These are phyloP conservation scores for Heritiera littoralis DNA, from an alignment of 345 rosid species.

Conservation along the genomic window DNA sequence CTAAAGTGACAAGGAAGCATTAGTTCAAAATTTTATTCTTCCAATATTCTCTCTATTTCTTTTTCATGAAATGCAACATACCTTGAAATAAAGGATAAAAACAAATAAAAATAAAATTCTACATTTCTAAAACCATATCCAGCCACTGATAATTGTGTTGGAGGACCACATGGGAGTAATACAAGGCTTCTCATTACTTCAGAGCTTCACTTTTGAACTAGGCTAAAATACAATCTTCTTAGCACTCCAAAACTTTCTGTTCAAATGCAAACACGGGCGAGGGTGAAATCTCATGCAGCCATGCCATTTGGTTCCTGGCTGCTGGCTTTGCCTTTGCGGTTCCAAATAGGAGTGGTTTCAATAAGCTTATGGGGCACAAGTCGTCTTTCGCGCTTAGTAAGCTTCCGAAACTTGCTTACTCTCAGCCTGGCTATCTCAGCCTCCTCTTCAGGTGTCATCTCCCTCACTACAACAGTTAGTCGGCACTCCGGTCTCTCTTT, in stretches of 20 bases:
- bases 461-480: slow-evolving; percentile 79
- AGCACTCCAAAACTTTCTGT: background rate
- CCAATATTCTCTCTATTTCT: background rate
- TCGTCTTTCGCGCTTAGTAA: slow-evolving; percentile 62
- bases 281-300: slow-evolving; percentile 1
- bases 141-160: background rate
- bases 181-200: background rate
- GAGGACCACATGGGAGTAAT: background rate
- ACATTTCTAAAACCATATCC: slow-evolving; percentile 7
- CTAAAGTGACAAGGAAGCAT: background rate
- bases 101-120: background rate
- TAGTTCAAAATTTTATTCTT: background rate
- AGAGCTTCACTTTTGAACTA: background rate
- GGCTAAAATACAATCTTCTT: background rate
- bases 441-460: slow-evolving; percentile 81
- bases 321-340: slow-evolving; percentile 57
- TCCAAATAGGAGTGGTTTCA: slow-evolving; percentile 83
- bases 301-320: slow-evolving; percentile 1
- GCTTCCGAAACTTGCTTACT: slow-evolving; percentile 77
- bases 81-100: too few relatives aligned
- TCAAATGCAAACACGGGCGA: background rate
- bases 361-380: slow-evolving; percentile 82
- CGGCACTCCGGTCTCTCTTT: slow-evolving; percentile 69
- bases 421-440: slow-evolving; percentile 79
- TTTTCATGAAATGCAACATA: background rate